Conservation (phyloP, 2,329 filamentous ascomycete genomes). For the Lomentospora prolificans region DNA sequence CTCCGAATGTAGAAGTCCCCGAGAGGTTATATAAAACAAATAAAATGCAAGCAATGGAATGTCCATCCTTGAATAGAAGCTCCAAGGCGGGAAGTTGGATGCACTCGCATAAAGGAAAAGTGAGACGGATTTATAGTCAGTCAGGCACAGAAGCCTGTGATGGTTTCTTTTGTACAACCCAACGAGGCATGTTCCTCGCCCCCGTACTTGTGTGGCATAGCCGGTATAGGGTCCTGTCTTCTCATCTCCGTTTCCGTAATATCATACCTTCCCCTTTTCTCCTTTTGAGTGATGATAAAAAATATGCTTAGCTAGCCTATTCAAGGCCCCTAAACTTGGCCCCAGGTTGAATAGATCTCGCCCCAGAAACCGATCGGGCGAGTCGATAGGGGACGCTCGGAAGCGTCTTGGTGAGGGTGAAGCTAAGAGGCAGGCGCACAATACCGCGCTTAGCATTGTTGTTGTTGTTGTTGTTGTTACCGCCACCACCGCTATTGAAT, state of each 20-base stretch:
- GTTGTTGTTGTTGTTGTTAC: constrained; percentile 18
- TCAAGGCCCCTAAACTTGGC: constrained; percentile 12
- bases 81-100: neutral
- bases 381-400: neutral
- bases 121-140: neutral
- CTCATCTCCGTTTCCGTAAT: neutral
- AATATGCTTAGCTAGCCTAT: neutral
- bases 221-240: neutral
- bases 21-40: too few species aligned
- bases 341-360: constrained; percentile 10
- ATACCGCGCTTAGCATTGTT: constrained; percentile 10
- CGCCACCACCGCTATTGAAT: constrained; percentile 11
- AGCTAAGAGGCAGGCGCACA: neutral
- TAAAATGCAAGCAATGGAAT: neutral
- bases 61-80: neutral
- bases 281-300: too few species aligned
- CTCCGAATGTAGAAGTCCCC: too few species aligned
- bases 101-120: neutral
- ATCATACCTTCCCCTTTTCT: neutral
- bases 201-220: neutral
- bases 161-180: neutral
- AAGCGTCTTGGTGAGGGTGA: neutral
- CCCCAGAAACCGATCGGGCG: constrained; percentile 9
- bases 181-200: neutral
- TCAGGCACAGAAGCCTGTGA: neutral